phyloP scores from a whole-genome alignment of 129 eudicot species.

The Helianthus annuus region DNA sequence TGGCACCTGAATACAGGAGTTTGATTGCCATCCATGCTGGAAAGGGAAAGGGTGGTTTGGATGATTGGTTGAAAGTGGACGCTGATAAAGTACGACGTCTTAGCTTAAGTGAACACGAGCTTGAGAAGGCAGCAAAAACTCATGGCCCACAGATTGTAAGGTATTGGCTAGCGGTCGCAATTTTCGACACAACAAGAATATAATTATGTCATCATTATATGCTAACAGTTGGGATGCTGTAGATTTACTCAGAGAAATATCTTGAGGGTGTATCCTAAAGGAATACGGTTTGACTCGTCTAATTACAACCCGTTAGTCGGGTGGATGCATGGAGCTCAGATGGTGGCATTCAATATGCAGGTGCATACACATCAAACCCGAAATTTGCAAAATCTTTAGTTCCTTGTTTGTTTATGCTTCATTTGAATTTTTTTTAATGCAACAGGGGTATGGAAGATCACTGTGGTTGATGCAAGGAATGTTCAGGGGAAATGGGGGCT shows the following conservation, averaged over 20 bases:
- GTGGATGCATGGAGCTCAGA: constrained; percentile 93
- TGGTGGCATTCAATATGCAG: constrained; percentile 96
- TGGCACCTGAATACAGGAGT: constrained; percentile 71
- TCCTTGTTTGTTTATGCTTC: constrained; percentile 17
- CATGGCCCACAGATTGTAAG: constrained; percentile 74
- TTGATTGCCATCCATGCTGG: constrained; percentile 93
- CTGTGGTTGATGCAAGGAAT: constrained; percentile 97
- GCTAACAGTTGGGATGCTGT: constrained; percentile 24
- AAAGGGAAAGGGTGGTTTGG: constrained; percentile 86
- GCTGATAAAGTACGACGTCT: constrained; percentile 89
- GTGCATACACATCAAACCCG: constrained; percentile 33
- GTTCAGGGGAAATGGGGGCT: constrained; percentile 93
- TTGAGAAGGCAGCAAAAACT: constrained; percentile 64
- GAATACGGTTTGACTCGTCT: constrained; percentile 69
- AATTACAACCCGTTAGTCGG: constrained; percentile 73
- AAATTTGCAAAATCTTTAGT: neutral
- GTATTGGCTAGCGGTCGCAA: constrained; percentile 29
- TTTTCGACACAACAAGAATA: too few species aligned
- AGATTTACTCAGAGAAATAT: constrained; percentile 78
- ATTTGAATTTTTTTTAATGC: neutral
- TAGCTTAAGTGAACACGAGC: constrained; percentile 84
- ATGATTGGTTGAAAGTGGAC: constrained; percentile 73
- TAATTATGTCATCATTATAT: neutral
- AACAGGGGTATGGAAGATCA: constrained; percentile 80
- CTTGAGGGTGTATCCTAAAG: constrained; percentile 79